Conservation (phyloP, 495 filamentous ascomycete species). For the Neurospora africana region DNA sequence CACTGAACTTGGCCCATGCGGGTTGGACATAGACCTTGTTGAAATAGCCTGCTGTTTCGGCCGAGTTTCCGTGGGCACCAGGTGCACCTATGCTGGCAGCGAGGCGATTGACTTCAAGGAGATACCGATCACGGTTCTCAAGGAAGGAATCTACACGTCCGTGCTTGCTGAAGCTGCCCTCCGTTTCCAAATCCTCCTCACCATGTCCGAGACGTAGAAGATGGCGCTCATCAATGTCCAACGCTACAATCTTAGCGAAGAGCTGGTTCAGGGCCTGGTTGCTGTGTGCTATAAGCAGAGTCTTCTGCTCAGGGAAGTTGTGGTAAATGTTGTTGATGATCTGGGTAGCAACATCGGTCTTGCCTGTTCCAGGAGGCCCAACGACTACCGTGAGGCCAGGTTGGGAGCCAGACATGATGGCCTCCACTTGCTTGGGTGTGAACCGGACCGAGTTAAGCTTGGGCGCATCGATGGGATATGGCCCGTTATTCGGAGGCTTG, state of each 20-base stretch:
- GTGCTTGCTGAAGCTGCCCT: conserved; percentile 84
- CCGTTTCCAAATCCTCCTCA: conserved; percentile 84
- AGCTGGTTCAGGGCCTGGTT: conserved; percentile 97
- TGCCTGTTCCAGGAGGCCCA: conserved; percentile 91
- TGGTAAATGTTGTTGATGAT: conserved; percentile 99
- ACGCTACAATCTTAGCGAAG: conserved; percentile 92
- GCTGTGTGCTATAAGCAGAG: conserved; percentile 88
- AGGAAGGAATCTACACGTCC: conserved; percentile 94
- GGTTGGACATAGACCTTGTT: conserved; percentile 83
- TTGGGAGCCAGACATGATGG: conserved; percentile 87
- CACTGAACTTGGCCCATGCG: conserved; percentile 78
- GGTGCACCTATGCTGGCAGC: conserved; percentile 74
- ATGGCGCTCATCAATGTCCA: conserved; percentile 95
- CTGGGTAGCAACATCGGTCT: conserved; percentile 96
- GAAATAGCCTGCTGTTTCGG: conserved; percentile 96
- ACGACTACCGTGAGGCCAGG: conserved; percentile 92
- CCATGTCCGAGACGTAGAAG: conserved; percentile 87
- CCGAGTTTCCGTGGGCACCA: conserved; percentile 86
- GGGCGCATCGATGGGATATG: conserved; percentile 81
- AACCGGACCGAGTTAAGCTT: conserved; percentile 78
- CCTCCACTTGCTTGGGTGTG: conserved; percentile 83
- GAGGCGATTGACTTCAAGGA: conserved; percentile 78
- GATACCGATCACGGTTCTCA: conserved; percentile 68
- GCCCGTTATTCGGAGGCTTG: conserved; percentile 79
- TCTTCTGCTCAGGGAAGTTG: conserved; percentile 88